phyloP scores from a whole-genome alignment of 345 rosid species.

The Isatis tinctoria region DNA sequence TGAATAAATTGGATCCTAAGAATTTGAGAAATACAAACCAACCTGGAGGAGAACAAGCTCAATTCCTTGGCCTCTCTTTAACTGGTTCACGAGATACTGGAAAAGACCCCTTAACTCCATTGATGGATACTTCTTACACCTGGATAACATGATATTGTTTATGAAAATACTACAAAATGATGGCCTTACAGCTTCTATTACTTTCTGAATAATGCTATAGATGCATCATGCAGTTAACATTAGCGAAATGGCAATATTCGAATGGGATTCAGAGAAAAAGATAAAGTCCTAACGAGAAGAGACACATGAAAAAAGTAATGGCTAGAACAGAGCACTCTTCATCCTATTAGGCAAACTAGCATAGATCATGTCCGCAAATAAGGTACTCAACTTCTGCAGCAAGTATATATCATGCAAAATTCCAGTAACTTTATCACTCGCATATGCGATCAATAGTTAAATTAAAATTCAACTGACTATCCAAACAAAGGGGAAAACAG shows the following conservation, averaged over 20 bases:
- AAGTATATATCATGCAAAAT: not conserved
- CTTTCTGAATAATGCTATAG: not conserved
- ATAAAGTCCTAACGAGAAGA: not conserved
- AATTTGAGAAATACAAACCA: slow-evolving; percentile 14
- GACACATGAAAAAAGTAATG: no score
- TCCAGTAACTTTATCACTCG: not conserved
- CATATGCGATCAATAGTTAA: not conserved
- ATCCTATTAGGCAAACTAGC: no score
- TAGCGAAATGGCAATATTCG: not conserved
- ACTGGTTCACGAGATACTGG: slow-evolving; percentile 95
- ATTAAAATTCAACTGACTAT: not conserved
- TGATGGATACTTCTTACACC: slow-evolving; percentile 99
- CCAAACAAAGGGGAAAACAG: not conserved
- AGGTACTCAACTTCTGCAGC: slow-evolving; percentile 2
- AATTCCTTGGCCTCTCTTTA: slow-evolving; percentile 92
- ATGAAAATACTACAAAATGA: not conserved
- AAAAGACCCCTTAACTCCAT: slow-evolving; percentile 98
- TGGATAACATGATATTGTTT: slow-evolving; percentile 25
- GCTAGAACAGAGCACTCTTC: no score
- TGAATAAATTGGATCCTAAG: slow-evolving; percentile 7
- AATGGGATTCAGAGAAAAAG: not conserved
- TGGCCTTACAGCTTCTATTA: not conserved
- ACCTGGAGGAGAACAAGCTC: slow-evolving; percentile 99
- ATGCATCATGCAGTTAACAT: slow-evolving; percentile 1
- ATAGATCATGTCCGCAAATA: slow-evolving; percentile 12